These are phyloP conservation scores for Fusarium kyushuense DNA, from an alignment of 2,329 filamentous ascomycete genomes.

Conservation along the genomic window DNA sequence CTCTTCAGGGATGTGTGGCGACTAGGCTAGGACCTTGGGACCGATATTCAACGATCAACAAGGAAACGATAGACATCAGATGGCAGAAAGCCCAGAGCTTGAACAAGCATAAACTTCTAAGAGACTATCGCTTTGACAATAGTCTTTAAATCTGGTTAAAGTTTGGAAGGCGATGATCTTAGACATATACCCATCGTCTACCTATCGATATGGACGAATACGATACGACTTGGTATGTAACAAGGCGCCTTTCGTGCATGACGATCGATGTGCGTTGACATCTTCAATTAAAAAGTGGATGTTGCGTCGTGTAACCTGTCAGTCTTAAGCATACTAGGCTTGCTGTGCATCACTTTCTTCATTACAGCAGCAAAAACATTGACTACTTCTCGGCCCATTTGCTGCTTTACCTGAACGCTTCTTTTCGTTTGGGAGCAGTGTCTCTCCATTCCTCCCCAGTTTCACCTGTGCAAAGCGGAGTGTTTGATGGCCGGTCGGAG, in stretches of 20 bases:
- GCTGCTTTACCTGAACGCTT: neutral
- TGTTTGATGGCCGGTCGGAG: conserved; percentile 23
- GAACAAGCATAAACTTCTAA: neutral
- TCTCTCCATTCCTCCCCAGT: conserved; percentile 2
- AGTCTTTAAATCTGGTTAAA: conserved; percentile 3
- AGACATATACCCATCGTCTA: neutral
- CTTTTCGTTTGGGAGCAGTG: conserved; percentile 2
- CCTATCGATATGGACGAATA: conserved; percentile 11
- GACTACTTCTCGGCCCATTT: neutral
- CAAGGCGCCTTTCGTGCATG: conserved; percentile 6
- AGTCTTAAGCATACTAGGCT: neutral
- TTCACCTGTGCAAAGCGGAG: conserved; percentile 30
- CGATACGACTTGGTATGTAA: neutral
- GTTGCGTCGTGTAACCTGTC: neutral
- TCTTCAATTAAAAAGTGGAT: conserved; percentile 3
- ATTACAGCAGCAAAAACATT: neutral
- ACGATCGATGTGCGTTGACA: conserved; percentile 16
- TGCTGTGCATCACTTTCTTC: neutral
- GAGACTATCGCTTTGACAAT: neutral
- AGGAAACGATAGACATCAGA: conserved; percentile 28
- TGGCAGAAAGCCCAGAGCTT: conserved; percentile 17
- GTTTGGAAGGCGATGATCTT: conserved; percentile 9
- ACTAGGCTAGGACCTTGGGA: conserved; percentile 8
- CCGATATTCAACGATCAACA: conserved; percentile 25
- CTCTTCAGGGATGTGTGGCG: conserved; percentile 37